Conservation (phyloP, 106 monocot genomes). For the Vanilla planifolia region DNA sequence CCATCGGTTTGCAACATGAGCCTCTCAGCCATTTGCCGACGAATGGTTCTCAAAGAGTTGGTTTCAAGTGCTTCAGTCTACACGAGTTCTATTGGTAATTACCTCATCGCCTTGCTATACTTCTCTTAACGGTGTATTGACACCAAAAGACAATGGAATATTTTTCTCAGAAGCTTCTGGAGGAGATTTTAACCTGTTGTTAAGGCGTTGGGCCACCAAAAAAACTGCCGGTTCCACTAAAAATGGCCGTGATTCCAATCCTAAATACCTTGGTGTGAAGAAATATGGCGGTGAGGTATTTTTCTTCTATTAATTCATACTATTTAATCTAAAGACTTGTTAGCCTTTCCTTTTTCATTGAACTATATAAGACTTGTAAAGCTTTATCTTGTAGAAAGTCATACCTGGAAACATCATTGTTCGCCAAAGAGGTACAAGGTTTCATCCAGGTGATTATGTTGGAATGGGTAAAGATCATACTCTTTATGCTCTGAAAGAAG, state of each 20-base stretch:
- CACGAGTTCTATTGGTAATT: constrained; percentile 48
- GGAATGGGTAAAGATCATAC: constrained; percentile 97
- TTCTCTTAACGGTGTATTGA: neutral
- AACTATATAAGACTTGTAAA: neutral
- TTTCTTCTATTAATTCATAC: neutral
- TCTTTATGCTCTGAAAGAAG: constrained; percentile 85
- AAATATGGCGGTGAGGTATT: constrained; percentile 92
- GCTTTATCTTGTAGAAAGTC: constrained; percentile 50
- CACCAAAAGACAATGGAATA: neutral
- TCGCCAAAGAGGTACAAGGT: constrained; percentile 78
- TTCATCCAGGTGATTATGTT: constrained; percentile 92
- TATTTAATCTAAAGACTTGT: too few relatives aligned
- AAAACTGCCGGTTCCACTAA: constrained; percentile 86
- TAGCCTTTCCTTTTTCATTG: neutral
- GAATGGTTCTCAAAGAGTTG: constrained; percentile 50
- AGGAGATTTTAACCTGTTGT: constrained; percentile 60
- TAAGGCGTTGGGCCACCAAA: constrained; percentile 94
- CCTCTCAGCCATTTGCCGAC: constrained; percentile 46
- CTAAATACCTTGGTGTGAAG: constrained; percentile 84
- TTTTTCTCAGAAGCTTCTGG: constrained; percentile 59
- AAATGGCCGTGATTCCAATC: constrained; percentile 87
- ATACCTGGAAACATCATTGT: constrained; percentile 96
- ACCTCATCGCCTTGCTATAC: neutral
- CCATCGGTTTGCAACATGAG: constrained; percentile 15
- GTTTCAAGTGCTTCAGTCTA: constrained; percentile 43